Percentiles rank a stretch among this genome's conserved stretches.
Conservation (phyloP, 139 green algal species). For the Chlorokybus atmophyticus region DNA sequence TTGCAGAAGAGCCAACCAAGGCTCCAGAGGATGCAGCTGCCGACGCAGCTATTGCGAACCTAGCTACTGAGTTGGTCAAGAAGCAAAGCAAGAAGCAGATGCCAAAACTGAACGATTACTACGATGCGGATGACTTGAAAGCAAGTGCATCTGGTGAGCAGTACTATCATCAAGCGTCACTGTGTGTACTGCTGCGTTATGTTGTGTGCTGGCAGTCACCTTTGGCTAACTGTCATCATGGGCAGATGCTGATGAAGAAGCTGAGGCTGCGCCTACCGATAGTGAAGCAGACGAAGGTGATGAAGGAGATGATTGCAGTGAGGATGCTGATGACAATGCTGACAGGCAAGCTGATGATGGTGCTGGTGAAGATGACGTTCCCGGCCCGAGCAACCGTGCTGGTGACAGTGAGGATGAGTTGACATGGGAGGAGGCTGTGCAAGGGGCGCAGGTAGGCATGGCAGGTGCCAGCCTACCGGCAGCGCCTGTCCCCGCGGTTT, state of each 20-base stretch:
- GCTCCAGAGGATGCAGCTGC: conserved; percentile 4
- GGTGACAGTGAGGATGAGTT: not conserved
- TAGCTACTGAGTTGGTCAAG: too few relatives aligned
- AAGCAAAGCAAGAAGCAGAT: not conserved
- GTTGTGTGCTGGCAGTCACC: too few relatives aligned
- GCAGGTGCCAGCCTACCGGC: too few relatives aligned
- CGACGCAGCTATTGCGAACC: not conserved
- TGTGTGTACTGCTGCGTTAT: too few relatives aligned
- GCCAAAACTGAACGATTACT: not conserved
- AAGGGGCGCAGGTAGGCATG: too few relatives aligned
- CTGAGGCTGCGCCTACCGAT: not conserved
- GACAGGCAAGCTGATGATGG: not conserved
- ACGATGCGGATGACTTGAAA: not conserved
- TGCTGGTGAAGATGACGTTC: not conserved
- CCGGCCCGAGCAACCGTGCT: not conserved
- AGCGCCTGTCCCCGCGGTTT: too few relatives aligned
- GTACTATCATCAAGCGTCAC: not conserved
- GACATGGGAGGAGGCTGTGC: not conserved
- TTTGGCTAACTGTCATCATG: not conserved
- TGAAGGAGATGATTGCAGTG: not conserved
- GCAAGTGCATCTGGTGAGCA: not conserved
- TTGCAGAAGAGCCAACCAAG: not conserved
- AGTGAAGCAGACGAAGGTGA: not conserved
- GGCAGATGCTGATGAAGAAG: not conserved
- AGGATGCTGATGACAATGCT: conserved; percentile 2